Percentiles rank a stretch among this genome's conserved stretches.
Evolutionary conservation across 2,329 filamentous ascomycete genomes (phyloP).

Genomic region (Endocalyx cinctus): DNA sequence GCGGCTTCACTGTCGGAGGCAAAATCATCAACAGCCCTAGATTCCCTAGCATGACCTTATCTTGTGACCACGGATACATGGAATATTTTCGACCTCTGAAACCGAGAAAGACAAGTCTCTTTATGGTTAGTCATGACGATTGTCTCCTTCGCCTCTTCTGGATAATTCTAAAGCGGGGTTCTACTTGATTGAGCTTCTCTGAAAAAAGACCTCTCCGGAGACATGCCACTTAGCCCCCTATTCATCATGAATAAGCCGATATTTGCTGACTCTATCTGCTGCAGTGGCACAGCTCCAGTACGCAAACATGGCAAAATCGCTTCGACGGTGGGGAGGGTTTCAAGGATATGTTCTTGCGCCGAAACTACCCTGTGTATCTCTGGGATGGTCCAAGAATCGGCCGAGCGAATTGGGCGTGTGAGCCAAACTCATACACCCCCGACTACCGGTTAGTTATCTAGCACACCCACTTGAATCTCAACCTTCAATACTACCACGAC

Average conservation of each 20-base stretch:
- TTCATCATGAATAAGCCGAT: too few relatives aligned
- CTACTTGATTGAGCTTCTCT: too few relatives aligned
- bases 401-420: conserved; percentile 33
- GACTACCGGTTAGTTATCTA: too few relatives aligned
- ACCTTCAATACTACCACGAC: too few relatives aligned
- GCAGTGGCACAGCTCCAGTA: conserved; percentile 35
- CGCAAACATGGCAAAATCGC: conserved; percentile 33
- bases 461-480: too few relatives aligned
- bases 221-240: too few relatives aligned
- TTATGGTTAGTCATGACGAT: too few relatives aligned
- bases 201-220: too few relatives aligned
- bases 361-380: conserved; percentile 33
- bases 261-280: too few relatives aligned
- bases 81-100: conserved; percentile 33
- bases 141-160: too few relatives aligned
- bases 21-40: conserved; percentile 24
- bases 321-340: conserved; percentile 35
- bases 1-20: conserved; percentile 30
- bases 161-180: too few relatives aligned
- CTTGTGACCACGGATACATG: conserved; percentile 35
- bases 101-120: conserved; percentile 27
- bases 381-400: conserved; percentile 33
- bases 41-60: conserved; percentile 26
- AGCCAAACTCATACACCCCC: conserved; percentile 23
- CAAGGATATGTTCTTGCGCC: conserved; percentile 34